phyloP scores from a whole-genome alignment of 768 basidiomycete genomes.

The Amanita subjunquillea region DNA sequence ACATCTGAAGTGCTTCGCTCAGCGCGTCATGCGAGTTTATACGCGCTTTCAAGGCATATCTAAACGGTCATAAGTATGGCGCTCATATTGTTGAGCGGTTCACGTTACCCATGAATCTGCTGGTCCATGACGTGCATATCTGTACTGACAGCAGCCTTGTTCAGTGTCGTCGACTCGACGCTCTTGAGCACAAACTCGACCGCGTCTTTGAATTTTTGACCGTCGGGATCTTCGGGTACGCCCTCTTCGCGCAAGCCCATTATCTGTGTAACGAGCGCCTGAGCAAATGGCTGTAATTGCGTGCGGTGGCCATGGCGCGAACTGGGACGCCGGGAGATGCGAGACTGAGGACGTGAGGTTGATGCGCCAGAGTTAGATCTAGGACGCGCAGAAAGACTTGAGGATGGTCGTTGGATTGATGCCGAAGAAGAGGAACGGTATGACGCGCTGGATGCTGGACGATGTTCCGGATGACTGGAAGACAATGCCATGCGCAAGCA shows the following conservation, averaged over 20 bases:
- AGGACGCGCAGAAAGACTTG: conserved; percentile 21
- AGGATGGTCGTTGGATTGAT: conserved; percentile 23
- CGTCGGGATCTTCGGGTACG: conserved; percentile 23
- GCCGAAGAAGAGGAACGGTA: conserved; percentile 34
- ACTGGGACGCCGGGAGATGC: conserved; percentile 24
- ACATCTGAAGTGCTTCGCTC: conserved; percentile 48
- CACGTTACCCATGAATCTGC: conserved; percentile 47
- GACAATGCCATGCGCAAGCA: neutral
- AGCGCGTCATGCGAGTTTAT: conserved; percentile 55
- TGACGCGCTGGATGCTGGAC: conserved; percentile 35
- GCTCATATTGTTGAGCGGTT: conserved; percentile 1
- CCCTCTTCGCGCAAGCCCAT: conserved; percentile 39
- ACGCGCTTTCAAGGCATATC: conserved; percentile 57
- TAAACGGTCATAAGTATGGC: conserved; percentile 15
- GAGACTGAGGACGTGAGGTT: conserved; percentile 28
- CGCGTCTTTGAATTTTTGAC: conserved; percentile 29
- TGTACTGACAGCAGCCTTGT: conserved; percentile 44
- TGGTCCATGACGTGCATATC: conserved; percentile 47
- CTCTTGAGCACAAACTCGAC: conserved; percentile 51
- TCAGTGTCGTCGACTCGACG: conserved; percentile 42
- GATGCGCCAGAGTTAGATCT: conserved; percentile 22
- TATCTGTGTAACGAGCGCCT: conserved; percentile 42
- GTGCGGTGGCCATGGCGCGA: conserved; percentile 21
- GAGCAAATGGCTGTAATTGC: conserved; percentile 43
- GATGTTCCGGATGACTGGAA: neutral